Percentiles rank a stretch among this genome's conserved stretches.
Conservation (phyloP, 2,329 filamentous ascomycete species). For the Colletotrichum melonis region DNA sequence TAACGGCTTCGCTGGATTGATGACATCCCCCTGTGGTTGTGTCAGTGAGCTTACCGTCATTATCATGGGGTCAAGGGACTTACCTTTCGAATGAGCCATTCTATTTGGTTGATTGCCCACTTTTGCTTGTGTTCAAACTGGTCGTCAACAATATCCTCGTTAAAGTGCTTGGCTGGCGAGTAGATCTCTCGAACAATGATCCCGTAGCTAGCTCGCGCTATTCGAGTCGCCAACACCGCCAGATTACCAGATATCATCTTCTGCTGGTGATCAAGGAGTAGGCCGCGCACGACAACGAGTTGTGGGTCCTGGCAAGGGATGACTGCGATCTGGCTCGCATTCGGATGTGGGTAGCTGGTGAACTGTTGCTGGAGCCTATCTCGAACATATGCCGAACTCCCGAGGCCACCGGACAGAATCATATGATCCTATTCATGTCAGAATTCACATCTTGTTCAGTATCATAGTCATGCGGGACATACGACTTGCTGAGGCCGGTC, state of each 20-base stretch:
- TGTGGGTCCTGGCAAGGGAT: constrained; percentile 62
- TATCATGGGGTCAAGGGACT: neutral
- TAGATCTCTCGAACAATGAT: constrained; percentile 52
- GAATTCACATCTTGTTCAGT: constrained; percentile 1
- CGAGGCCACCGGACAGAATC: constrained; percentile 58
- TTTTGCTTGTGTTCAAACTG: constrained; percentile 45
- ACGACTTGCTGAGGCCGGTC: constrained; percentile 49
- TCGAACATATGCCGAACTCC: constrained; percentile 59
- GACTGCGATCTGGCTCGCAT: constrained; percentile 49
- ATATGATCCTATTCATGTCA: constrained; percentile 48
- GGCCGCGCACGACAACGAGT: constrained; percentile 64
- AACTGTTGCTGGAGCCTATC: constrained; percentile 53
- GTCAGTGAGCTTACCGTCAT: neutral
- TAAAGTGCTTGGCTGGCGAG: constrained; percentile 47
- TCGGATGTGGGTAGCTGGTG: constrained; percentile 46
- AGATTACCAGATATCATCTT: constrained; percentile 53
- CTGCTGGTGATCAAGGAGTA: constrained; percentile 63
- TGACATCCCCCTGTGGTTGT: constrained; percentile 45
- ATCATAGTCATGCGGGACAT: constrained; percentile 25
- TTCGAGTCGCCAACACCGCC: constrained; percentile 55
- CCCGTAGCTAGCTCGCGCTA: constrained; percentile 57
- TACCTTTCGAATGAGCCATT: constrained; percentile 55
- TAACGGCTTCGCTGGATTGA: constrained; percentile 49
- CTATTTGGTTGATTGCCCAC: constrained; percentile 54
- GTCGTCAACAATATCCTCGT: constrained; percentile 49